A percentile compares a stretch with the other conserved stretches of the same genome.
Evolutionary conservation across 2,329 filamentous ascomycete species (phyloP).

Genomic region (Monosporascus sp.): DNA sequence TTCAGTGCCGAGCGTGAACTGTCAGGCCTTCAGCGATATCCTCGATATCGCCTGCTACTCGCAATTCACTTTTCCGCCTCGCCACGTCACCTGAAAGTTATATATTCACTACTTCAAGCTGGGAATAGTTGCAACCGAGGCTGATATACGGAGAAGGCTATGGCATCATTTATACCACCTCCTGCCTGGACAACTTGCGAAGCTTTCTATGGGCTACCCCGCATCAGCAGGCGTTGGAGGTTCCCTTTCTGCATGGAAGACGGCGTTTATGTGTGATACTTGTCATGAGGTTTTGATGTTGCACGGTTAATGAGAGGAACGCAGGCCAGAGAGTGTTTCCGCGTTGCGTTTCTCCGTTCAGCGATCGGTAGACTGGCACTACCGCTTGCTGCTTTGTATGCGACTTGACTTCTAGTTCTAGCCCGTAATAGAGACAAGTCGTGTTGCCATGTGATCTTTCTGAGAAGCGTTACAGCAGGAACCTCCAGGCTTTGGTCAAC

Average conservation of each 20-base stretch:
- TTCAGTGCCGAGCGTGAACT: background rate
- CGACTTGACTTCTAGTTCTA: no score
- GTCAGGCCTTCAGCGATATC: background rate
- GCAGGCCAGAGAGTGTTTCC: background rate
- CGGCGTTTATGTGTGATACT: background rate
- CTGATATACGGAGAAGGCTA: background rate
- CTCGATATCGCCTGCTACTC: background rate
- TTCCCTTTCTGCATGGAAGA: background rate
- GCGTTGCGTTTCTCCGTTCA: no score
- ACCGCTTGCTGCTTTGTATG: no score
- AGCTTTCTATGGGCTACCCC: constrained; percentile 7
- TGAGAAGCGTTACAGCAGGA: no score
- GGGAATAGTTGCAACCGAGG: background rate
- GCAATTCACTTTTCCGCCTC: background rate
- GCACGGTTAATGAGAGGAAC: background rate
- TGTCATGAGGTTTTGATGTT: background rate
- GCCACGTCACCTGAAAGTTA: background rate
- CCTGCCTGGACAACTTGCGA: background rate
- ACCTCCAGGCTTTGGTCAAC: no score
- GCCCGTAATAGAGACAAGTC: no score
- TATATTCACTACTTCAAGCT: background rate
- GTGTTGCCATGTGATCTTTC: no score
- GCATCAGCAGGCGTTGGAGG: constrained; percentile 6
- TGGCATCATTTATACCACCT: background rate
- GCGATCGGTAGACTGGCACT: no score